Evolutionary conservation across 1,139 yeast species (phyloP), one percentile per base, ranked within the genome.

Genomic region (Yamadazyma buinensis): DNA sequence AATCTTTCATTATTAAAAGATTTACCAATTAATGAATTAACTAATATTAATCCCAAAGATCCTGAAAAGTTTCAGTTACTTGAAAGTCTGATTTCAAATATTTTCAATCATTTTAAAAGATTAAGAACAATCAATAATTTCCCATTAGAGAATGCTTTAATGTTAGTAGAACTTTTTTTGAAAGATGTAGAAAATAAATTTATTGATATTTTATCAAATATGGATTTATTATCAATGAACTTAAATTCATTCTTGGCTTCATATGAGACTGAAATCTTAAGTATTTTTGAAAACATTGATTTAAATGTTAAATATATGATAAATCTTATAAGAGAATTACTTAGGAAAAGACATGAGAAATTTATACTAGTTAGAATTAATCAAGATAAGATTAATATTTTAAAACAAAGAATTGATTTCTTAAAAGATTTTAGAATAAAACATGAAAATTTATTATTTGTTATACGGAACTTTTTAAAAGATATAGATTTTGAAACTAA

Each of bases 281-380:
- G 47, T 8, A 40, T 59, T 3, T 54, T 64, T 28, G 41, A 39
- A 5, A 42, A 49, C 7, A 54, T 68, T 8, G 72, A 67, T 26
- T 50, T 48, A 28, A 64, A 64, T 41, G 43, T 66, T 25, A 67
- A 67, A 38, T 57, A 52, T 34, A 56, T 63, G 57, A 53, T 62
- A 9, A 68, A 66, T 36, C 54, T 84, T 32, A 73, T 87, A 0
- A 70, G 97, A 43, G 97, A 88, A 44, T 59, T 84, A 10, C 64
- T 84, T 24, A 67, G 97, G 40, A 85, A 80, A 50, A 64, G 95
- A 30, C 76, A 79, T 12, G 95, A 85, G 38, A 80, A 79, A 43
- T 84, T 84, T 51, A 72, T 83, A 22, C 72, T 82, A 19, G 75
- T 86, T 13, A 73, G 80, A 42, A 67, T 86, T 12, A 64, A 66